Percentiles rank a stretch among this genome's conserved stretches.
phyloP scores from a whole-genome alignment of 2,329 filamentous ascomycete genomes.

The Exophiala spinifera region DNA sequence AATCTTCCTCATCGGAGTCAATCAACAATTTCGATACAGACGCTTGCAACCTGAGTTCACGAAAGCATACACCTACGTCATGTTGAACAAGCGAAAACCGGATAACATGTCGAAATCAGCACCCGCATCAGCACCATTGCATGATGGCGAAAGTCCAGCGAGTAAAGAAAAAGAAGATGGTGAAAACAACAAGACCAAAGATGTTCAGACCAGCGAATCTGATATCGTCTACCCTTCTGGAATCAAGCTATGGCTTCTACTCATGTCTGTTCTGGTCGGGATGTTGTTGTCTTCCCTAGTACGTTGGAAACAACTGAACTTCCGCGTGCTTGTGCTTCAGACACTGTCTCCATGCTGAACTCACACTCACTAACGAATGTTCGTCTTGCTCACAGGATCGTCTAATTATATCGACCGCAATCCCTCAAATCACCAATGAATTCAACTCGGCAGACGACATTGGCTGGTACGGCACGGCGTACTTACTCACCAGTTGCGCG shows the following conservation, averaged over 20 bases:
- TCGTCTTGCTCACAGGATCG: constrained; percentile 10
- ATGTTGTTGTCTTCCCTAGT: constrained; percentile 1
- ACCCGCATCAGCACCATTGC: not conserved
- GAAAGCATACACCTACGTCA: too few species aligned
- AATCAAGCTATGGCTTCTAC: constrained; percentile 5
- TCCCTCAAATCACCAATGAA: constrained; percentile 47
- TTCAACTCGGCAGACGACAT: constrained; percentile 47
- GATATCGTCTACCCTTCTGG: constrained; percentile 5
- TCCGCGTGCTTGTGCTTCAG: constrained; percentile 7
- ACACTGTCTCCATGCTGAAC: constrained; percentile 8
- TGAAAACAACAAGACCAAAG: not conserved
- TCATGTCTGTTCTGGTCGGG: constrained; percentile 9
- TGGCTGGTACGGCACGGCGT: constrained; percentile 49
- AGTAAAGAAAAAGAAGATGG: too few species aligned
- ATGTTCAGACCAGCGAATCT: not conserved
- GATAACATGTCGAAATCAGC: not conserved
- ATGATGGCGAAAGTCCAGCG: too few species aligned
- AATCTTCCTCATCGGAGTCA: too few species aligned
- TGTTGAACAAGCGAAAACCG: not conserved
- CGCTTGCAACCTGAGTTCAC: too few species aligned
- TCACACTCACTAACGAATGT: constrained; percentile 4
- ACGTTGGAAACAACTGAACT: not conserved
- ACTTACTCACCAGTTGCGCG: constrained; percentile 44
- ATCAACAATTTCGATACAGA: too few species aligned
- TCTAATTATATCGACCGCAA: constrained; percentile 44